These are phyloP conservation scores for Cladosporium halotolerans DNA, from an alignment of 2,329 filamentous ascomycete genomes.

Conservation along the genomic window DNA sequence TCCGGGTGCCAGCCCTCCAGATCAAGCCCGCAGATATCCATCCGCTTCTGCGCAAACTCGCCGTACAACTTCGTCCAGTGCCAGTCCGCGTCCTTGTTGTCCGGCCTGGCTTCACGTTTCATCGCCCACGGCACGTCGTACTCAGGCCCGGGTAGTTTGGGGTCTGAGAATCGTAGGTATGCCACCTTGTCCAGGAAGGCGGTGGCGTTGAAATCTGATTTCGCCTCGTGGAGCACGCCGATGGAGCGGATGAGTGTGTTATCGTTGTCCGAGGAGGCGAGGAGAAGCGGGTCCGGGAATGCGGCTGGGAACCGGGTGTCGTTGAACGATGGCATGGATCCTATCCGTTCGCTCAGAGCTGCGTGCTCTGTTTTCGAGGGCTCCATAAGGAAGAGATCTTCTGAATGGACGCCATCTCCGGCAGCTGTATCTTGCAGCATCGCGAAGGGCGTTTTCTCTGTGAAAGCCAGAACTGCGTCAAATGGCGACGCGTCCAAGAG, in stretches of 20 bases:
- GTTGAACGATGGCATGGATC: slow-evolving; percentile 17
- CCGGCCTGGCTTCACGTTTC: slow-evolving; percentile 37
- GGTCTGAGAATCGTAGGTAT: slow-evolving; percentile 43
- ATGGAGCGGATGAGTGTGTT: slow-evolving; percentile 27
- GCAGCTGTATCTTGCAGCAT: slow-evolving; percentile 24
- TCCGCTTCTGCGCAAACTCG: slow-evolving; percentile 43
- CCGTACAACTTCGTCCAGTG: slow-evolving; percentile 47
- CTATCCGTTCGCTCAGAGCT: slow-evolving; percentile 17
- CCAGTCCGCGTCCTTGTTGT: slow-evolving; percentile 40
- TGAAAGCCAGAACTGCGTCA: slow-evolving; percentile 34
- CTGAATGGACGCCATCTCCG: slow-evolving; percentile 24
- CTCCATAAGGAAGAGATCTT: slow-evolving; percentile 30
- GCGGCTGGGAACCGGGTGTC: slow-evolving; percentile 28
- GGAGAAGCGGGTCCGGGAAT: slow-evolving; percentile 23
- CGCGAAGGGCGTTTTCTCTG: slow-evolving; percentile 24
- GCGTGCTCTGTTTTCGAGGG: slow-evolving; percentile 18
- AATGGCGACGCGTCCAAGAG: slow-evolving; percentile 42
- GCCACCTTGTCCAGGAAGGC: slow-evolving; percentile 37
- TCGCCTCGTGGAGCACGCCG: slow-evolving; percentile 23
- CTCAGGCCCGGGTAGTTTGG: slow-evolving; percentile 45
- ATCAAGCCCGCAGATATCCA: slow-evolving; percentile 49
- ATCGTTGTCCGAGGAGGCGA: slow-evolving; percentile 20
- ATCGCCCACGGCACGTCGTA: slow-evolving; percentile 42
- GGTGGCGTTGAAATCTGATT: slow-evolving; percentile 38
- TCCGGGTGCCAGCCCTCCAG: slow-evolving; percentile 36